Base-by-base conservation (phyloP, 1,284 basidiomycete genomes). In the Irpex lacteus region DNA sequence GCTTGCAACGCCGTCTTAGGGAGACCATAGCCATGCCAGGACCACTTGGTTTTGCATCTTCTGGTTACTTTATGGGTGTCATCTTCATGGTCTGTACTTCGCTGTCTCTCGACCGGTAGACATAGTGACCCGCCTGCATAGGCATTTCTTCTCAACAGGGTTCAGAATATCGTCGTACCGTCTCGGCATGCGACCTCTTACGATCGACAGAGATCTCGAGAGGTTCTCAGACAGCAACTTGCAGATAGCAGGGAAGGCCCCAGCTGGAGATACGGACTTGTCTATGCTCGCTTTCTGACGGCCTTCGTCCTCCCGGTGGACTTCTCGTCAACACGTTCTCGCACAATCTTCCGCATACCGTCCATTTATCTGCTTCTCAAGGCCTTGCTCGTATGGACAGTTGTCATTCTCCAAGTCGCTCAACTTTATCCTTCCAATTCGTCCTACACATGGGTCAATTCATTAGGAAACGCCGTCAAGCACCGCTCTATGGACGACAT, bases 131-230 rank as follows among this genome's bases (percentile, higher is more conserved):
- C 13, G 1, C 4, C 19, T 44, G 61, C 19, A 5, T 36, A 64
- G 89, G 86, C 85, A 9, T 75, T 92, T 52, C 71, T 91, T 21
- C 74, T 91, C 60, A 88, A 91, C 69, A 83, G 90, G 40, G 87
- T 92, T 63, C 89, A 91, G 68, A 87, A 92, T 73, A 84, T 90
- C 59, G 86, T 91, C 54, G 85, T 90, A 0, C 90, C 90, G 9
- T 84, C 87, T n/a, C 82, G 84, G 4, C 77, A 77, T 55, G 74
- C 54, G n/a, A 56, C 78, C 0, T 75, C 75, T 37, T 67, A 65
- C 7, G 69, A 71, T 59, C 75, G 73, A 47, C 66, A 69, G 40
- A 69, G 69, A 60, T 72, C 71, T 2, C 60, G 54, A 66, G 53
- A 65, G 50, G 32, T 64, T 61, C 13, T 56, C 21, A 50, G 47